A percentile compares a stretch with the other conserved stretches of the same genome.
Conservation (phyloP, 495 filamentous ascomycete species). For the Lasiosphaeriaceae sp. region DNA sequence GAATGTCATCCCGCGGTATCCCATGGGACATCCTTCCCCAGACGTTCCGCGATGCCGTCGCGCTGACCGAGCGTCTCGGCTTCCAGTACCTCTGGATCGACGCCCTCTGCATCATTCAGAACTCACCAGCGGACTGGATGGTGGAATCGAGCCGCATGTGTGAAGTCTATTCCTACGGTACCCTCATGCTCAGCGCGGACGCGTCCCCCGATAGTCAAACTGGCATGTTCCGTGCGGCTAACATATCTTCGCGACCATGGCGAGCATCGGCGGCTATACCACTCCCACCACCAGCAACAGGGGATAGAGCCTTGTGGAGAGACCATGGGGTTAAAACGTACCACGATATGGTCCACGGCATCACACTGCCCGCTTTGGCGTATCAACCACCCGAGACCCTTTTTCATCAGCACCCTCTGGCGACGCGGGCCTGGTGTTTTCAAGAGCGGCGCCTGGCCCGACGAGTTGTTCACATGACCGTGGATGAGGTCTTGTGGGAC, state of each 20-base stretch:
- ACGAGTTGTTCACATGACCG: constrained; percentile 1
- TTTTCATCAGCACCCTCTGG: neutral
- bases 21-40: neutral
- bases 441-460: constrained; percentile 3
- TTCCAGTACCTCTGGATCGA: constrained; percentile 30
- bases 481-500: constrained; percentile 1
- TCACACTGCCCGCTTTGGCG: neutral
- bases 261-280: neutral
- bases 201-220: constrained; percentile 1
- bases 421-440: constrained; percentile 1
- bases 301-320: neutral
- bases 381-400: neutral
- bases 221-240: constrained; percentile 1
- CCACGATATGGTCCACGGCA: neutral
- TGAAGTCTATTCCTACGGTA: constrained; percentile 12
- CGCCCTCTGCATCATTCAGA: constrained; percentile 30
- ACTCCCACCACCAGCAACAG: neutral
- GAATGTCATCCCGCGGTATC: neutral
- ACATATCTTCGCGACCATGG: neutral
- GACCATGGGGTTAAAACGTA: neutral
- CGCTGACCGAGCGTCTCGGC: constrained; percentile 14
- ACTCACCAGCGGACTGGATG: constrained; percentile 12
- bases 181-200: neutral
- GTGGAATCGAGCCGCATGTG: constrained; percentile 20
- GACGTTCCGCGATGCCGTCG: constrained; percentile 12